Conservation (phyloP, 768 basidiomycete genomes). For the Dioszegia aurantiaca region DNA sequence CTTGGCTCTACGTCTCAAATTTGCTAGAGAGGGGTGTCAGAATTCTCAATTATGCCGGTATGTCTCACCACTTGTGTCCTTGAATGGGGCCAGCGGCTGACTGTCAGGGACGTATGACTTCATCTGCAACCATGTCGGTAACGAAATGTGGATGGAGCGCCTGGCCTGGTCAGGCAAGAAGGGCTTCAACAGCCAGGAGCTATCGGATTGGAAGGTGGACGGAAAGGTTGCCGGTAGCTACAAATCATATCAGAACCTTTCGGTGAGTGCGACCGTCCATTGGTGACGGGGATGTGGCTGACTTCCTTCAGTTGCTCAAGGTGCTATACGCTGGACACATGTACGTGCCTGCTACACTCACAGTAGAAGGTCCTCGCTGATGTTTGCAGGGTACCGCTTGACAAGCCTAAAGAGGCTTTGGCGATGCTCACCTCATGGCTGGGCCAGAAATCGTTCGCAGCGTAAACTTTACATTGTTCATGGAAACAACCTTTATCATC, state of each 20-base stretch:
- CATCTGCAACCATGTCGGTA: slow-evolving; percentile 71
- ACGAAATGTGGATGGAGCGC: slow-evolving; percentile 70
- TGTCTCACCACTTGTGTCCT: neutral
- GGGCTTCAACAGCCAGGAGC: slow-evolving; percentile 56
- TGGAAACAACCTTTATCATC: neutral
- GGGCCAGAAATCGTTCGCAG: slow-evolving; percentile 36
- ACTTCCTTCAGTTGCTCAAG: slow-evolving; percentile 33
- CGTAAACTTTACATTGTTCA: neutral
- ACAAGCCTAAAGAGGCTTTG: slow-evolving; percentile 65
- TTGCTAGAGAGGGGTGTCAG: slow-evolving; percentile 75
- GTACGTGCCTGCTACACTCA: neutral
- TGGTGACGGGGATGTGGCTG: neutral
- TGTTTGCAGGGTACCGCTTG: slow-evolving; percentile 59
- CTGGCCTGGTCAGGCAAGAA: slow-evolving; percentile 69
- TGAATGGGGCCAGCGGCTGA: slow-evolving; percentile 3
- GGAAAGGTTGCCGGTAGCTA: slow-evolving; percentile 61
- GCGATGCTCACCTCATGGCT: slow-evolving; percentile 69
- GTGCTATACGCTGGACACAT: slow-evolving; percentile 69
- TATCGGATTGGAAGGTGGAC: slow-evolving; percentile 62
- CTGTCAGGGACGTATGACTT: slow-evolving; percentile 30
- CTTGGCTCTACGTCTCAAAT: slow-evolving; percentile 60
- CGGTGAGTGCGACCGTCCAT: slow-evolving; percentile 58
- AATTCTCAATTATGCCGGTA: slow-evolving; percentile 56
- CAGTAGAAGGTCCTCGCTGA: neutral
- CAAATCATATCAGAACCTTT: slow-evolving; percentile 61